Base-by-base conservation (phyloP, 768 basidiomycete genomes). In the Collybiopsis confluens region DNA sequence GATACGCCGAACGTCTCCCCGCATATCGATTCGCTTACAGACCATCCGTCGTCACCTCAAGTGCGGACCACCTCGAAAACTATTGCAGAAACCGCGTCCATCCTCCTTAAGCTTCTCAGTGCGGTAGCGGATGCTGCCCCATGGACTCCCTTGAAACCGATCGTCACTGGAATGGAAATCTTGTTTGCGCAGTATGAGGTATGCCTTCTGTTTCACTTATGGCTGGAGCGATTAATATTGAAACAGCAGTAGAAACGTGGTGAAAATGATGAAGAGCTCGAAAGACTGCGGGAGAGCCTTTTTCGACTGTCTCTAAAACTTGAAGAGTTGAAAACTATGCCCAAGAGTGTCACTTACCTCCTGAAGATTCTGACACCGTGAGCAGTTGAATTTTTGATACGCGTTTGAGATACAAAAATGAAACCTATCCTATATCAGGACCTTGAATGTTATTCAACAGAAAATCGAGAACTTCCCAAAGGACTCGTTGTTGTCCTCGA, bases 171-270 rank as follows among this genome's bases (percentile, higher is more conserved):
- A 2, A 3, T 42, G 13, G 38, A 10, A 16, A 30, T 5, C 23
- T 33, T 52, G 26, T 33, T 52, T 42, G 50, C 18, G 28, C 50
- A 52, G 18, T 52, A 52, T 15, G 50, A 52, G 50, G 50, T 43
- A 42, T n/a, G 24, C 9, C 6, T 13, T 18, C 13, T 38, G 7
- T 35, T 11, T 16, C 33, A 10, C 18, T 36, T 36, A 10, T 33
- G 13, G 1, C 16, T 15, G 16, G 38, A 33, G 30, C 28, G 21
- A n/a, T 52, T 4, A 50, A 10, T 41, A 3, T 15, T 24, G 13
- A n/a, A 5, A 13, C 6, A 5, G 20, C 4, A 16, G 4, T 23
- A 52, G 52, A 45, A 44, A 35, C 11, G 27, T 9, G n/a, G 23
- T 11, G 41, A 53, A 1, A 53, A 53, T 15, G n/a, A 36, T 20